Conservation (phyloP, 2,329 filamentous ascomycete genomes). For the Pseudogymnoascus sp. region DNA sequence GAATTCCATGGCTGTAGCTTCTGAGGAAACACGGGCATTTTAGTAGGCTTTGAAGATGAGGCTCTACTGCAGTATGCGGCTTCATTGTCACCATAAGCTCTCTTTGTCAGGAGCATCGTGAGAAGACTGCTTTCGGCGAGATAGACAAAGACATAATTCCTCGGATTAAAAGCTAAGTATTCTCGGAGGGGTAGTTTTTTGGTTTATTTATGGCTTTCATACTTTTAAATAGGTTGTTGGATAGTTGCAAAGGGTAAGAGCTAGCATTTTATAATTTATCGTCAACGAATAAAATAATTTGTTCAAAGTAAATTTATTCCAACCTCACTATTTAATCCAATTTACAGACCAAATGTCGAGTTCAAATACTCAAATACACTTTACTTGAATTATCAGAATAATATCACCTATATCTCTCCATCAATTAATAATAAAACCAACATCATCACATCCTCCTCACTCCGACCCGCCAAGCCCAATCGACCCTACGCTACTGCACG, state of each 20-base stretch:
- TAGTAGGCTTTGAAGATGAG: background rate
- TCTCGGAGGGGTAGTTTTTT: background rate
- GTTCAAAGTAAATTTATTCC: background rate
- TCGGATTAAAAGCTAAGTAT: background rate
- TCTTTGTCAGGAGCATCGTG: background rate
- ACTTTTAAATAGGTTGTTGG: background rate
- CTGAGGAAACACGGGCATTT: background rate
- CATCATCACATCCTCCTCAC: background rate
- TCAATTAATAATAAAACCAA: background rate
- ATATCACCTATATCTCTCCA: background rate
- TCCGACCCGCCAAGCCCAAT: background rate
- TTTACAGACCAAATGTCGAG: background rate
- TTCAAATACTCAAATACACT: background rate
- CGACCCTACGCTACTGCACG: conserved; percentile 7
- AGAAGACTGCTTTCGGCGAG: background rate
- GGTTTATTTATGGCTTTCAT: background rate
- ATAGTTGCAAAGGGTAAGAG: background rate
- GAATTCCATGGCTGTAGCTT: background rate
- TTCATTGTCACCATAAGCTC: background rate
- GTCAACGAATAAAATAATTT: background rate
- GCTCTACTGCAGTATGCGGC: background rate
- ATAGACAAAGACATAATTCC: background rate
- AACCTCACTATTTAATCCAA: background rate
- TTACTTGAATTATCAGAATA: background rate
- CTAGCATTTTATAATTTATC: background rate